These are phyloP conservation scores for Pestalotiopsis sp. DNA, from an alignment of 2,329 filamentous ascomycete species.

Conservation along the genomic window DNA sequence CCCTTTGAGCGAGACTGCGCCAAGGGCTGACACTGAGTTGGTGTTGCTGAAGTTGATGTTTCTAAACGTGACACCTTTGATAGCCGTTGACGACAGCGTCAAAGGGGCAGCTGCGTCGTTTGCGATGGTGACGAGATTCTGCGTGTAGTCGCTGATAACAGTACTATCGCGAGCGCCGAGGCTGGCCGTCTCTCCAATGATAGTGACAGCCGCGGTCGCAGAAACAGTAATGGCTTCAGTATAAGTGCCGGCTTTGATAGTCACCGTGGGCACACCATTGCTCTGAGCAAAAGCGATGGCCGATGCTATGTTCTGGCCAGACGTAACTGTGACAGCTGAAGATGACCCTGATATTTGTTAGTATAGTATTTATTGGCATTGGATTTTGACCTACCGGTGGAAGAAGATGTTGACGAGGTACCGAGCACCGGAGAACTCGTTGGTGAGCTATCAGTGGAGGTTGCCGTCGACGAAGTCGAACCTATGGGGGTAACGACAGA, in stretches of 20 bases:
- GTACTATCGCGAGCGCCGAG: constrained; percentile 10
- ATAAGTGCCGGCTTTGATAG: constrained; percentile 46
- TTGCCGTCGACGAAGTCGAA: not conserved
- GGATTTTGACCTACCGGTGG: not conserved
- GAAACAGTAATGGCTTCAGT: constrained; percentile 40
- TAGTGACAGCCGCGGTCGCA: constrained; percentile 41
- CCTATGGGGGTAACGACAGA: constrained; percentile 2
- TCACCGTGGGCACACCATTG: constrained; percentile 42
- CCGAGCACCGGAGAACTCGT: not conserved
- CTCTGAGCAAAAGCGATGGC: constrained; percentile 44
- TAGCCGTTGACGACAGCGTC: constrained; percentile 29
- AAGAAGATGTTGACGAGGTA: not conserved
- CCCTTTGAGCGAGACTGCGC: constrained; percentile 35
- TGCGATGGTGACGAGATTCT: constrained; percentile 39
- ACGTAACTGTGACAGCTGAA: constrained; percentile 41
- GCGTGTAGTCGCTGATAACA: constrained; percentile 28
- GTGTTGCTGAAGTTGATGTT: constrained; percentile 42
- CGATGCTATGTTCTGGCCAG: constrained; percentile 43
- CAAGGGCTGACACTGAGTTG: constrained; percentile 24
- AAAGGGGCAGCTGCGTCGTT: constrained; percentile 26
- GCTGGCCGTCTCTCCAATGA: constrained; percentile 35
- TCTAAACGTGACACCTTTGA: constrained; percentile 34
- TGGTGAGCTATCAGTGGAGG: not conserved
- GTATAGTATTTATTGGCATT: not conserved
- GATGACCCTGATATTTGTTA: not conserved